Conservation (phyloP, 1,139 yeast species). For the Geotrichum phurueaensis region DNA sequence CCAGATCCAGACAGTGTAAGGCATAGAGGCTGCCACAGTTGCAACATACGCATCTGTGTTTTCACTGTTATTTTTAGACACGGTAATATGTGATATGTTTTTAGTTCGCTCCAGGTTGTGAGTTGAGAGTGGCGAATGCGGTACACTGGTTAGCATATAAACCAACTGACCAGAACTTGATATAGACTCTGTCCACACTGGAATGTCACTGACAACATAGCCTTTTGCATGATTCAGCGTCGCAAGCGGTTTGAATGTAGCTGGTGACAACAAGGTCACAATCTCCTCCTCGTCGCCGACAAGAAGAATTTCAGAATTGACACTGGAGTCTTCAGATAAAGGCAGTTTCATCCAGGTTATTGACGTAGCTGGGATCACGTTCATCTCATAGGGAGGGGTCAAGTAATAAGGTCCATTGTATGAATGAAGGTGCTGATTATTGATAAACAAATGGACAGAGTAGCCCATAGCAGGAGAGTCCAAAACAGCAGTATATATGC, state of each 20-base stretch:
- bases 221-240: conserved; percentile 22
- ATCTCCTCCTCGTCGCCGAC: conserved; percentile 25
- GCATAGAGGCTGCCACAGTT: conserved; percentile 16
- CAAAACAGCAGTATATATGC: conserved; percentile 25
- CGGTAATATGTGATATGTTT: conserved; percentile 7
- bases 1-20: conserved; percentile 20
- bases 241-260: conserved; percentile 20
- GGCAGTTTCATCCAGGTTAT: conserved; percentile 20
- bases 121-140: conserved; percentile 17
- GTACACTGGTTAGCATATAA: conserved; percentile 16
- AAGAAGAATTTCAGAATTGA: conserved; percentile 20
- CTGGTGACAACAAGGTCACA: conserved; percentile 20
- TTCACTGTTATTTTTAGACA: not conserved
- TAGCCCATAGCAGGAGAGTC: conserved; percentile 28
- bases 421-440: conserved; percentile 19
- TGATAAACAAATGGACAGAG: conserved; percentile 23
- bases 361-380: conserved; percentile 19
- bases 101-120: not conserved
- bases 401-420: conserved; percentile 20
- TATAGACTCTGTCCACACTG: conserved; percentile 25
- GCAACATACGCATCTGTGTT: conserved; percentile 17
- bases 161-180: conserved; percentile 12
- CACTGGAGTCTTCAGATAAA: conserved; percentile 1
- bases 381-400: conserved; percentile 11
- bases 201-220: conserved; percentile 19